These are phyloP conservation scores for Epichloe uncinata DNA, from an alignment of 2,329 filamentous ascomycete species.

Conservation along the genomic window DNA sequence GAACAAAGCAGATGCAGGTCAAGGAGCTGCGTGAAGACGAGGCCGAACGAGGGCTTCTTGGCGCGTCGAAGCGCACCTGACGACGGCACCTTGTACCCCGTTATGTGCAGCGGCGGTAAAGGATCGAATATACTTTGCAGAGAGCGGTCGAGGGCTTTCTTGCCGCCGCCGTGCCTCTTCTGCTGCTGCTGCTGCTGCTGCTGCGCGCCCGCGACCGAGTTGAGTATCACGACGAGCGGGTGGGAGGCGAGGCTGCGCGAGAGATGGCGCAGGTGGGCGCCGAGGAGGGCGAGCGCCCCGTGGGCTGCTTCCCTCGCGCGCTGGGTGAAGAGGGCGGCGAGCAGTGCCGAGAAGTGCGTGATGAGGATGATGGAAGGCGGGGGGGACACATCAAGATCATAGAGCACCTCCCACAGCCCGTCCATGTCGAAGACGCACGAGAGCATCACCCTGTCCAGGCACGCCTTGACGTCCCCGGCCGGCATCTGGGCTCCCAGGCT, in stretches of 20 bases:
- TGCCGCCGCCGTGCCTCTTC: too few species aligned
- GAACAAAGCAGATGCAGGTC: slow-evolving; percentile 42
- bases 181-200: too few species aligned
- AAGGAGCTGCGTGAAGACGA: slow-evolving; percentile 39
- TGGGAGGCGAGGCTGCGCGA: slow-evolving; percentile 25
- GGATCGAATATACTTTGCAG: slow-evolving; percentile 37
- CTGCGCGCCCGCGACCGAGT: slow-evolving; percentile 19
- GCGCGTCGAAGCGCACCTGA: slow-evolving; percentile 11
- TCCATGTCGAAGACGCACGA: slow-evolving; percentile 46
- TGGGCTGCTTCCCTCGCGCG: slow-evolving; percentile 35
- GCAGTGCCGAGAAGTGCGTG: slow-evolving; percentile 39
- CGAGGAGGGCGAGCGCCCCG: slow-evolving; percentile 32
- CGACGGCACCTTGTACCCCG: slow-evolving; percentile 8
- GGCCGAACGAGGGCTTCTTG: slow-evolving; percentile 39
- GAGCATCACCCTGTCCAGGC: slow-evolving; percentile 37
- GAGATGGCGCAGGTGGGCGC: slow-evolving; percentile 31
- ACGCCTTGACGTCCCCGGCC: slow-evolving; percentile 16
- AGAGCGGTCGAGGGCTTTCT: slow-evolving; percentile 24
- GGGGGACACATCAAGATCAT: slow-evolving; percentile 27
- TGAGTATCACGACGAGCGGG: slow-evolving; percentile 41
- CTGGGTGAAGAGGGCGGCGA: slow-evolving; percentile 38
- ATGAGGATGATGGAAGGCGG: slow-evolving; percentile 31
- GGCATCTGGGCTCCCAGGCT: slow-evolving; percentile 25
- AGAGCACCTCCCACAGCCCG: slow-evolving; percentile 43
- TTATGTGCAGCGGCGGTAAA: slow-evolving; percentile 8